Evolutionary conservation across 345 rosid genomes (phyloP), one percentile per base, ranked within the genome.

Genomic region (Populus davidiana): DNA sequence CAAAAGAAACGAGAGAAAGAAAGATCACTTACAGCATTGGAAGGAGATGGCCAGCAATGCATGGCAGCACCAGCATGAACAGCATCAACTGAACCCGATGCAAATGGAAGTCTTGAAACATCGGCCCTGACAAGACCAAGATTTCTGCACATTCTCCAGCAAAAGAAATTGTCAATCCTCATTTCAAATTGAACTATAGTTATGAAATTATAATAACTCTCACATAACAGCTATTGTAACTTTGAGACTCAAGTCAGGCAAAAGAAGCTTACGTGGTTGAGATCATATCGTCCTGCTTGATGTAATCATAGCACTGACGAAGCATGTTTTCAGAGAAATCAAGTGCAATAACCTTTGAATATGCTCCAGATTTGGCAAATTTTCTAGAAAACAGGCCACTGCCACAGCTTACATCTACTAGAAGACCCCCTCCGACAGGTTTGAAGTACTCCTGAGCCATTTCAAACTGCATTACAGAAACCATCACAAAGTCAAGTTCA

Each of bases 261-360:
- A 50, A 63, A 75, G 36, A 79, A 63, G 72, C 86, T 80, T 83
- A 89, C 93, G 75, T 44, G 1, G 72, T 72, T 62, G 74, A 82
- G 74, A 96, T 61, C 70, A 86, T 79, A 16, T 54, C 70, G 47
- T 96, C 98, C 54, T 87, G 86, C 73, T 90, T 87, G 77, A 93
- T 90, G 87, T 92, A 92, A 49, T 92, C 94, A 77, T 88, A 90
- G 76, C 97, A 88, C 79, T 96, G 98, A 50, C 93, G 96, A 73
- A 96, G 97, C 98, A 96, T 96, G 79, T 90, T 96, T 83, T 96
- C 97, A 16, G 99, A 96, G 79, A 89, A 96, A 80, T 96, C 99
- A 13, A 96, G 93, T 33, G 99, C 97, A 85, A 96, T 71, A 64
- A 92, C 99, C 69, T 84, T 85, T 4, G 97, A 90, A 81, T 93